Percentiles rank a stretch among this genome's conserved stretches.
Conservation (phyloP, 2,329 filamentous ascomycete species). For the Sporothrix brasiliensis region DNA sequence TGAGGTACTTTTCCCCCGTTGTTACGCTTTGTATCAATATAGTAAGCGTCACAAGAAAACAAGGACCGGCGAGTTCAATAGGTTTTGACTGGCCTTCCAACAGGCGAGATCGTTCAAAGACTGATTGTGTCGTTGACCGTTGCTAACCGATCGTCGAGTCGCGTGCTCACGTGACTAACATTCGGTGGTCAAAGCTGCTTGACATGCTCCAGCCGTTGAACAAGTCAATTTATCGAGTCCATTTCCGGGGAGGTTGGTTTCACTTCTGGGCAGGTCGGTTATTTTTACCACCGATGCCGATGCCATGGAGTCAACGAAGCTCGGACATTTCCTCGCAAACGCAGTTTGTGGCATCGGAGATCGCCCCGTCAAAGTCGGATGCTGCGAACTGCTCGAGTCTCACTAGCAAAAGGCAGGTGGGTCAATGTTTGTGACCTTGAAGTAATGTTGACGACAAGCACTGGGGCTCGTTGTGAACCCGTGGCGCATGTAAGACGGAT, state of each 20-base stretch:
- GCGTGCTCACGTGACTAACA: constrained; percentile 13
- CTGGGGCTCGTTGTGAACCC: not conserved
- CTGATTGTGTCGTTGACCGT: not conserved
- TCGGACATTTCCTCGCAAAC: not conserved
- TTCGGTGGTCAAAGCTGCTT: not conserved
- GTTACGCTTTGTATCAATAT: not conserved
- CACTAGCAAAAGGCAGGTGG: not conserved
- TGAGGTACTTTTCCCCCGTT: not conserved
- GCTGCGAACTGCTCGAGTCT: not conserved
- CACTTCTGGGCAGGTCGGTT: not conserved
- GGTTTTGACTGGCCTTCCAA: not conserved
- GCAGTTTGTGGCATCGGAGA: constrained; percentile 6
- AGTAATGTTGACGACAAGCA: not conserved
- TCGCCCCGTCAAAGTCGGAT: not conserved
- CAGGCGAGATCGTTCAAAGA: not conserved
- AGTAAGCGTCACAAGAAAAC: not conserved
- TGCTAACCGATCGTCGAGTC: constrained; percentile 1
- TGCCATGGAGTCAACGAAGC: not conserved
- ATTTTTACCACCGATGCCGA: not conserved
- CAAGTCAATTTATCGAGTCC: not conserved
- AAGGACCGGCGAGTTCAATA: not conserved
- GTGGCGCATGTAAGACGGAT: not conserved
- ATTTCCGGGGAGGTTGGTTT: not conserved
- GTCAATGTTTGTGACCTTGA: not conserved
- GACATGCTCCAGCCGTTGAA: not conserved